Base-by-base conservation (phyloP, 352 stramenopile genomes). In the Pythium phragmiticola region DNA sequence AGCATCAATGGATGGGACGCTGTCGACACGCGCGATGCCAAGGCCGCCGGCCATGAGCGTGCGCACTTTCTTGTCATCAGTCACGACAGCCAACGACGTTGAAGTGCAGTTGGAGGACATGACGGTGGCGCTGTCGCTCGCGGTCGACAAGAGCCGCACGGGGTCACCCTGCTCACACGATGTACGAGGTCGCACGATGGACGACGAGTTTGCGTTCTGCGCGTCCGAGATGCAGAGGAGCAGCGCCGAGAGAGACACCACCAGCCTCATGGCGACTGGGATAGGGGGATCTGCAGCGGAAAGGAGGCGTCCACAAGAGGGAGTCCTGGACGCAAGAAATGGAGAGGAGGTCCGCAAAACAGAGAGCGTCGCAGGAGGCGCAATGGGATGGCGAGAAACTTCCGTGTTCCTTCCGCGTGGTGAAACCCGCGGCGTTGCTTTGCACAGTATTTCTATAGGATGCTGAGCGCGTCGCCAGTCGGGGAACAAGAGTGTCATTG, bases 11-110 rank as follows among this genome's bases (percentile, higher is more conserved):
- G 87, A 57, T 4, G 82, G 80, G 14, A 73, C 63, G 57, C 78
- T 87, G 21, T 73, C 51, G 12, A 91, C 72, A 46, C 70, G 52
- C 62, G 84, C 17, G 65, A 91, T 88, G 51, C 69, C 69, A 57
- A 77, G 50, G 1, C 61, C 73, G 33, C 57, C 73, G 47, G 74
- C 82, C 16, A 57, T 65, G 30, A 90, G 69, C 48, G 72, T 73
- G 52, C 53, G 58, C 49, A 75, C 69, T 21, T 72, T 68, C 16
- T 62, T 58, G 11, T 33, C 2, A 11, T 53, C 7, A 4, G 17
- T 65, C 57, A 55, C 65, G 39, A 87, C 70, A 8, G 52, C 48
- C 33, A 89, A 45, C 14, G 57, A 49, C 2, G 70, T 77, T 16
- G 67, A 50, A 17, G 66, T 59, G 57, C 80, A 89, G 16, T 16